These are phyloP conservation scores for Candida gigantensis DNA, from an alignment of 1,139 yeast genomes.

Conservation along the genomic window DNA sequence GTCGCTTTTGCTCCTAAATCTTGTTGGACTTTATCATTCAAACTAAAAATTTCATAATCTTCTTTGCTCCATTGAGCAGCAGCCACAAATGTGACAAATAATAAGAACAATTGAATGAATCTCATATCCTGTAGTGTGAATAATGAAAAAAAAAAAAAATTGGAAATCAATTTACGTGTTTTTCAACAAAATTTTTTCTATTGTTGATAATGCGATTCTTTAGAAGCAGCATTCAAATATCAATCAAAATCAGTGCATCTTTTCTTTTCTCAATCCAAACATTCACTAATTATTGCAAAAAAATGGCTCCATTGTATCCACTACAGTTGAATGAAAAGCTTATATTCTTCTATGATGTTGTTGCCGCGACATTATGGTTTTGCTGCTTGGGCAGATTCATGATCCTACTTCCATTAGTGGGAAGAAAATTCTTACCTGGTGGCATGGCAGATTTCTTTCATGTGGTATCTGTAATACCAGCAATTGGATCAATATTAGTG, in stretches of 20 bases:
- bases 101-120: conserved; percentile 11
- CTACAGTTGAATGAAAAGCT: conserved; percentile 32
- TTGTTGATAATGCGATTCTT: too few species aligned
- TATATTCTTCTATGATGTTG: conserved; percentile 37
- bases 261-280: neutral
- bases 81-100: conserved; percentile 19
- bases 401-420: conserved; percentile 60
- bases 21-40: conserved; percentile 63
- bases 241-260: too few species aligned
- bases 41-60: conserved; percentile 79
- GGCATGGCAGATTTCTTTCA: conserved; percentile 69
- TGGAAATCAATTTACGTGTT: neutral
- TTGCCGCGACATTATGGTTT: conserved; percentile 49
- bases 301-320: conserved; percentile 38
- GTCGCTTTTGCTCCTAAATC: conserved; percentile 65
- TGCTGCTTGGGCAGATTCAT: conserved; percentile 53
- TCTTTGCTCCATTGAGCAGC: conserved; percentile 47
- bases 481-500: conserved; percentile 27
- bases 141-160: neutral
- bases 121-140: conserved; percentile 5
- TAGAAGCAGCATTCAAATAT: too few species aligned
- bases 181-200: too few species aligned
- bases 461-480: conserved; percentile 39
- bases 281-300: neutral
- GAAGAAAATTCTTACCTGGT: conserved; percentile 61